Base-by-base conservation (phyloP, 768 basidiomycete species). In the Piloderma croceum region DNA sequence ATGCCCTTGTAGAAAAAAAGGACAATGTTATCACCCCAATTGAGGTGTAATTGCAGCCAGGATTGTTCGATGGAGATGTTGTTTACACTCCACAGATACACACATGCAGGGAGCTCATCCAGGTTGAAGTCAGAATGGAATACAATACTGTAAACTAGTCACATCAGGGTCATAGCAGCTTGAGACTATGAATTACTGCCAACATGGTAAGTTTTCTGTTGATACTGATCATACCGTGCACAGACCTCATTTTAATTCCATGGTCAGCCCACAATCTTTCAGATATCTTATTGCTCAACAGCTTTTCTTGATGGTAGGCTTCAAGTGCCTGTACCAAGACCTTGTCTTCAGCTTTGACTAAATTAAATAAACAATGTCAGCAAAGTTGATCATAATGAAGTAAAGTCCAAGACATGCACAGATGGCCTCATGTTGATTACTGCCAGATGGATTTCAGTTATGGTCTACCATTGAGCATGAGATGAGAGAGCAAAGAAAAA, bases 41-140 rank as follows among this genome's bases (percentile, higher is more conserved):
- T 42, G 5, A 52, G 21, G 5, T 33, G 42, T 6, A 57, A 33
- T 12, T 36, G 17, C n/a, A 52, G 45, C 56, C 56, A 70, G 0
- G 58, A 54, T 0, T 54, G 47, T 35, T 69, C 68, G 33, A 61
- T 53, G 5, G 50, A 42, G 20, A 68, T 65, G 36, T 68, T 66
- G 34, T 62, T 55, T 0, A 65, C 39, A 39, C 58, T 64, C 5
- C 47, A 37, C 5, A 66, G 23, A 43, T 57, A 68, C 3, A 43
- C 24, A 40, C 65, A 60, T 4, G 65, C 54, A 1, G 59, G 59
- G 6, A 65, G 36, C 29, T 52, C 54, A 2, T 38, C 24, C 9
- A 31, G 19, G 22, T 49, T 31, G 13, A 56, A 27, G 1, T 62
- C 57, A 3, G 60, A 51, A 40, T 48, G 34, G 38, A 64, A 64